Evolutionary conservation across 2,329 filamentous ascomycete genomes (phyloP), one percentile per base, ranked within the genome.

Genomic region (Sclerotinia nivalis): DNA sequence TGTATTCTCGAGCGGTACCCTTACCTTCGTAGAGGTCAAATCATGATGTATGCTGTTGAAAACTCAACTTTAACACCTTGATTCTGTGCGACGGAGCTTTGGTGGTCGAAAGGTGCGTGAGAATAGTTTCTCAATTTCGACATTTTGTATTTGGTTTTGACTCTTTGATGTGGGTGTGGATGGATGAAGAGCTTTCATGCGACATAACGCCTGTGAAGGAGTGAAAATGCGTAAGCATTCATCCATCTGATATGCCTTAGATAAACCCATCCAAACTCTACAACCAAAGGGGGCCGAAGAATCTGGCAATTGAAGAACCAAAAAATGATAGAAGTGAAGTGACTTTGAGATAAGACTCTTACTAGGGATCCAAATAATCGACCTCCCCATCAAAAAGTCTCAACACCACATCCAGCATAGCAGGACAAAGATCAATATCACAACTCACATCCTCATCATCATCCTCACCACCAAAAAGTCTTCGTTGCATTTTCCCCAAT

Each of bases 311-410:
- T 62, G 68, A 64, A 55, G 40, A 58, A 61, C 54, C 61, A 43
- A 72, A 54, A 69, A 66, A 61, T 55, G 72, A 58, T 71, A 68
- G 60, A 70, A 58, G 68, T 59, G 47, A 70, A 52, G 71, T 55
- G 45, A 69, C 49, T 59, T 52, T 66, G 67, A 72, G 69, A 67
- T 52, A 62, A 66, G 40, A 60, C 22, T 52, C 60, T 75, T 72
- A 62, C 49, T 62, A 78, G 69, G 77, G 76, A 74, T 78, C 76
- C 64, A 75, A 74, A 54, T 78, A 78, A 73, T 78, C 77, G 70
- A 78, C 76, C 64, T 76, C 77, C 31, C 77, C 77, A 18, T 61
- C 59, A 68, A 78, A 78, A 55, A 78, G 75, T 60, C 70, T 71
- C 50, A 76, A 70, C 50, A 79, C 73, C n/a, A 79, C 78, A 43